Evolutionary conservation across 805 yeast species (phyloP).

Genomic region (Metschnikowia reukaufii): DNA sequence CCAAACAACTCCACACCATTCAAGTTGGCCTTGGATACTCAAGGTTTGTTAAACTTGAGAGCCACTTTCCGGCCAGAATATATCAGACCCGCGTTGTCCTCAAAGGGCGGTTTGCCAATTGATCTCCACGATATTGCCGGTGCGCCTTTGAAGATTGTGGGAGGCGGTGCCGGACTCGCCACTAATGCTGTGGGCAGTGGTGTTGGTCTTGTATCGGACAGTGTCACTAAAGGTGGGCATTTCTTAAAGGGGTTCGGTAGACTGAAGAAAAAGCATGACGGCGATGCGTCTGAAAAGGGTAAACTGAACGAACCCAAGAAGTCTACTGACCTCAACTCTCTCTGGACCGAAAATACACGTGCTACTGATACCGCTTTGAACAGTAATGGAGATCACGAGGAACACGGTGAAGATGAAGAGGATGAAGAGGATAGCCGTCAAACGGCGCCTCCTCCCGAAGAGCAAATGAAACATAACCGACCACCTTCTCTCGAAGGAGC

Average conservation of each 20-base stretch:
- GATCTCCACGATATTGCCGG: constrained; percentile 42
- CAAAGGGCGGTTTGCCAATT: constrained; percentile 41
- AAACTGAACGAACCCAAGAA: constrained; percentile 4
- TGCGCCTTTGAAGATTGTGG: constrained; percentile 48
- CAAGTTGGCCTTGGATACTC: constrained; percentile 55
- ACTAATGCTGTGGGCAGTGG: constrained; percentile 46
- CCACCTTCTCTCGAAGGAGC: constrained; percentile 23
- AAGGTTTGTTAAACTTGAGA: constrained; percentile 57
- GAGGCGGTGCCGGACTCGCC: constrained; percentile 44
- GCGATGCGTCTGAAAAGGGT: constrained; percentile 4
- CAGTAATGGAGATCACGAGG: constrained; percentile 2
- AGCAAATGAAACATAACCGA: constrained; percentile 14
- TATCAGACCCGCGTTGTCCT: constrained; percentile 56
- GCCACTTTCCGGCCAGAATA: constrained; percentile 65
- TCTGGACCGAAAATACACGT: constrained; percentile 1
- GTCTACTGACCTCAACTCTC: constrained; percentile 5
- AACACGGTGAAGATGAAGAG: constrained; percentile 13
- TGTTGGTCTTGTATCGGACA: constrained; percentile 47
- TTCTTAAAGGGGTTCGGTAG: constrained; percentile 35
- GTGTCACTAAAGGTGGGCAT: constrained; percentile 48
- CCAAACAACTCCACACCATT: constrained; percentile 47
- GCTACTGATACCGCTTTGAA: constrained; percentile 9
- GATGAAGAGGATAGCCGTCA: constrained; percentile 12
- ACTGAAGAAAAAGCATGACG: constrained; percentile 16
- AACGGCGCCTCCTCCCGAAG: constrained; percentile 18